phyloP scores from a whole-genome alignment of 2,329 filamentous ascomycete genomes.

The Exophiala lecanii-corni region DNA sequence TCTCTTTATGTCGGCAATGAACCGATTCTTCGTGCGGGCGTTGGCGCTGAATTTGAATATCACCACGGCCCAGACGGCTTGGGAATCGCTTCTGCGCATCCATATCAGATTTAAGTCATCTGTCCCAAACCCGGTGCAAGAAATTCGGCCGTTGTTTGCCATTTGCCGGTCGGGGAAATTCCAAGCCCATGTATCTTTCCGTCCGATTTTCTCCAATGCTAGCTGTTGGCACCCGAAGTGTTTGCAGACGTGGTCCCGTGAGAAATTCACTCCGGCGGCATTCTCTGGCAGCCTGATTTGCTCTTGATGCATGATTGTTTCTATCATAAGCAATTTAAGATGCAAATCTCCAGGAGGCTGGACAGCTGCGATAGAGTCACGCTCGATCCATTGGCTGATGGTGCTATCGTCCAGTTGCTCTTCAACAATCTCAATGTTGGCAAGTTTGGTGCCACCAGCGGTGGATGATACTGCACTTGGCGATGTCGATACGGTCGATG shows the following conservation, averaged over 20 bases:
- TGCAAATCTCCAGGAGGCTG: not conserved
- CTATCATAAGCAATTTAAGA: not conserved
- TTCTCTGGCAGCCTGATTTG: not conserved
- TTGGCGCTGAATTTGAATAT: not conserved
- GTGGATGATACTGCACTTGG: too few species aligned
- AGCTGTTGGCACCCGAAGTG: not conserved
- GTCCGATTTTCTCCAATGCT: not conserved
- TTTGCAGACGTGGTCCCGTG: not conserved
- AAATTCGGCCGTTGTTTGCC: not conserved
- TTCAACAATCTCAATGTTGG: too few species aligned
- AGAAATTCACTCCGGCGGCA: not conserved
- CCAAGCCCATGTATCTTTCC: not conserved
- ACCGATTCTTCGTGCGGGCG: not conserved
- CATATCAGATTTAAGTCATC: not conserved
- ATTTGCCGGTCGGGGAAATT: not conserved
- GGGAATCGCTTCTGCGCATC: not conserved
- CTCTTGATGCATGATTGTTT: not conserved
- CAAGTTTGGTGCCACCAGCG: too few species aligned
- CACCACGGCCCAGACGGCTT: not conserved
- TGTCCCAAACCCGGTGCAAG: not conserved
- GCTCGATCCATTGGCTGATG: not conserved
- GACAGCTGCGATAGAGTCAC: not conserved
- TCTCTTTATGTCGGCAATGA: not conserved
- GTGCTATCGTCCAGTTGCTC: not conserved
- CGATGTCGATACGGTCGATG: too few species aligned